Evolutionary conservation across 768 basidiomycete species (phyloP).

Genomic region (Kwoniella heveanensis): DNA sequence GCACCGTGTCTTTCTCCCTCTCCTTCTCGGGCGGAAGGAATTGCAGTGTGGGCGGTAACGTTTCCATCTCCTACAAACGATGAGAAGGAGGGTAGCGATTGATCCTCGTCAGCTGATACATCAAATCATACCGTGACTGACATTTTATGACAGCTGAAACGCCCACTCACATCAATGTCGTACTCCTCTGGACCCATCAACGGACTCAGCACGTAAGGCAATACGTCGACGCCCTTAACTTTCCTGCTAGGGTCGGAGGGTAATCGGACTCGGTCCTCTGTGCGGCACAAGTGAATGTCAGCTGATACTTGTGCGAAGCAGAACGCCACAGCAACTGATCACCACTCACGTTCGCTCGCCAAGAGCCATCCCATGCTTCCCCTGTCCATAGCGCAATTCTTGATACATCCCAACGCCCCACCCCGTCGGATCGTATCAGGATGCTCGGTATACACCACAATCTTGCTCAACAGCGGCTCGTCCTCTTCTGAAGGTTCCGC

Average conservation of each 20-base stretch:
- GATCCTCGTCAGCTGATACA: not conserved
- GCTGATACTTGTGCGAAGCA: conserved; percentile 46
- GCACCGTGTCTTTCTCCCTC: conserved; percentile 73
- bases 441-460: conserved; percentile 88
- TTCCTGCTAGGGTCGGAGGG: conserved; percentile 62
- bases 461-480: conserved; percentile 80
- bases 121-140: not conserved
- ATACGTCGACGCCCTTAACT: conserved; percentile 70
- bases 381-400: conserved; percentile 59
- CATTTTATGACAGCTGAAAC: not conserved
- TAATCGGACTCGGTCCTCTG: conserved; percentile 64
- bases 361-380: conserved; percentile 53
- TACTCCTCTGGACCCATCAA: conserved; percentile 94
- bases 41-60: conserved; percentile 78
- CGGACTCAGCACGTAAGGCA: conserved; percentile 83
- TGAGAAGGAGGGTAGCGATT: too few relatives aligned
- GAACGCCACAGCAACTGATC: not conserved
- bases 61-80: conserved; percentile 85
- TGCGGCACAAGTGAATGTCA: conserved; percentile 14
- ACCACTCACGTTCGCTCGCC: conserved; percentile 52
- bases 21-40: conserved; percentile 82
- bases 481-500: conserved; percentile 53
- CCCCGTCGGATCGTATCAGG: conserved; percentile 80
- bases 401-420: conserved; percentile 82
- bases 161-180: conserved; percentile 72